Evolutionary conservation across 2,329 filamentous ascomycete genomes (phyloP), one percentile per base, ranked within the genome.

Genomic region (Aotearoamyces nothofagi): DNA sequence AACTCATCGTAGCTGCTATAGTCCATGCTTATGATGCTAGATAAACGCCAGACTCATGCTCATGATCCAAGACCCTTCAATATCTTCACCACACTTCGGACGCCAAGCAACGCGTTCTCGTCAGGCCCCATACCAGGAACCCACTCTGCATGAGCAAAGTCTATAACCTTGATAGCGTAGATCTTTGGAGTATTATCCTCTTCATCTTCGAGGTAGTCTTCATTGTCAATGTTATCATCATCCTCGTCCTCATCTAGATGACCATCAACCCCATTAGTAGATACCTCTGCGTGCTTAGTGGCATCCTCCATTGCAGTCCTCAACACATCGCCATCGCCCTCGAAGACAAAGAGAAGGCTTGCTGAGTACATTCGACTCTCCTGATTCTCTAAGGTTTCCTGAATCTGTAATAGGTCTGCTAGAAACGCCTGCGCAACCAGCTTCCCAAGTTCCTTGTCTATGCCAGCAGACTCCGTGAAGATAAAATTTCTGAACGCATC

Each of bases 131-230:
- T 56, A 1, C 83, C 82, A 0, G 81, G 78, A 1, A 72, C 78
- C 75, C 44, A 96, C 27, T 62, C 57, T 8, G 90, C 90, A 53
- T 98, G 90, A 2, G 90, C 90, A 62, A 98, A 98, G 52, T 98
- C 90, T 42, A 98, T 98, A 38, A 98, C 63, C 48, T 87, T 90
- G 27, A 94, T 63, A 9, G 72, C 67, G 44, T 78, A 82, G 24
- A 92, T 69, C 42, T 75, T 75, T 0, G 78, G 78, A 8, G 51
- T 47, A 35, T 56, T 47, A 29, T 66, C 60, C 25, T 61, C 56
- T 3, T 71, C 66, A 2, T 73, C 66, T 1, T 70, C 65, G 2
- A 58, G 60, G 1, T 61, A 58, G 2, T 61, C 58, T 2, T 60
- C 59, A 1, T 58, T 52, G 2, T 45, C 43, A 0, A 52, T 52